Conservation (phyloP, 2,329 filamentous ascomycete species). For the Paecilomyces variotii region DNA sequence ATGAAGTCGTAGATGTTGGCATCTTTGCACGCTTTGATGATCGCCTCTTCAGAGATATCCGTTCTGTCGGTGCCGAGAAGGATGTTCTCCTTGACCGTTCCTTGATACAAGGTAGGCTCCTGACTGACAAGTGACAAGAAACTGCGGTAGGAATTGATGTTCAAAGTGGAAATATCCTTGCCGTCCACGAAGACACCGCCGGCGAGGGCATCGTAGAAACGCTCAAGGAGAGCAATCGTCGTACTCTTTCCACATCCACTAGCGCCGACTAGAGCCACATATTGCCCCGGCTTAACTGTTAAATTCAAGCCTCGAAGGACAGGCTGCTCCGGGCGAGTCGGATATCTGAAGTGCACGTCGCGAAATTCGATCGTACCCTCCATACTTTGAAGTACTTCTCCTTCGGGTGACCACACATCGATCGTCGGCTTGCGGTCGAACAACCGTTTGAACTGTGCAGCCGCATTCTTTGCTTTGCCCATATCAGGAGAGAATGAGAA, state of each 20-base stretch:
- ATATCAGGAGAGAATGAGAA: slow-evolving; percentile 89
- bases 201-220: slow-evolving; percentile 83
- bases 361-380: slow-evolving; percentile 81
- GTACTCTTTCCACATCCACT: slow-evolving; percentile 93
- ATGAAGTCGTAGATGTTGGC: slow-evolving; percentile 93
- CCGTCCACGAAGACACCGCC: slow-evolving; percentile 78
- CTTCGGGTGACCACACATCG: slow-evolving; percentile 69
- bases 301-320: slow-evolving; percentile 74
- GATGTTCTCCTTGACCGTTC: slow-evolving; percentile 85
- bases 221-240: slow-evolving; percentile 82
- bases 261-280: slow-evolving; percentile 75
- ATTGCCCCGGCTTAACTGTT: slow-evolving; percentile 39
- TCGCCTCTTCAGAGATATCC: slow-evolving; percentile 60
- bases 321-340: slow-evolving; percentile 82
- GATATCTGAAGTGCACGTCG: slow-evolving; percentile 90
- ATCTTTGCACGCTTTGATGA: slow-evolving; percentile 75
- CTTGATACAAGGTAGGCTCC: slow-evolving; percentile 91
- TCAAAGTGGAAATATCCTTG: slow-evolving; percentile 69
- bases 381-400: slow-evolving; percentile 53
- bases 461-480: slow-evolving; percentile 84
- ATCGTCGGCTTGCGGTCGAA: slow-evolving; percentile 77
- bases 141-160: slow-evolving; percentile 77
- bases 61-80: slow-evolving; percentile 64
- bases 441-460: slow-evolving; percentile 68
- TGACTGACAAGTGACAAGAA: slow-evolving; percentile 84